A percentile compares a stretch with the other conserved stretches of the same genome.
These are phyloP conservation scores for Neurospora sp. DNA, from an alignment of 2,329 filamentous ascomycete genomes.

Conservation along the genomic window DNA sequence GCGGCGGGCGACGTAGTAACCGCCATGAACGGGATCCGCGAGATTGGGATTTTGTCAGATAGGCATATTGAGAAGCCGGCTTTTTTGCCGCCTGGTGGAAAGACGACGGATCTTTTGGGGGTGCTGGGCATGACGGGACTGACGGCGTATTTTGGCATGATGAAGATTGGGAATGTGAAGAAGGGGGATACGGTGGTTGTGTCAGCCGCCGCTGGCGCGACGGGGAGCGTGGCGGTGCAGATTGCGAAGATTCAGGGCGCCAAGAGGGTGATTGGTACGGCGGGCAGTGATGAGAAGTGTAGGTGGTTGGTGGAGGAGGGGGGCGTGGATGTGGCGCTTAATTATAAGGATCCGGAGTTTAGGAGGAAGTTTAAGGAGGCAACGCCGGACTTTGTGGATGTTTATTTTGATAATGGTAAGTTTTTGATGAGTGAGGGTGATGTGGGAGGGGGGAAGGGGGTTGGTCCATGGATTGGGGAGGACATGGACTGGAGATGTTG, in stretches of 20 bases:
- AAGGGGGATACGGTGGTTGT: conserved; percentile 58
- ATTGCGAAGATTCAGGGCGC: conserved; percentile 56
- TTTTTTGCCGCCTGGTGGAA: conserved; percentile 20
- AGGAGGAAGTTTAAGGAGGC: conserved; percentile 39
- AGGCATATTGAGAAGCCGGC: conserved; percentile 26
- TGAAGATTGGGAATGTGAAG: conserved; percentile 52
- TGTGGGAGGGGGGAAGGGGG: background rate
- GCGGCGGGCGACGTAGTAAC: conserved; percentile 41
- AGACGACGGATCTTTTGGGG: conserved; percentile 41
- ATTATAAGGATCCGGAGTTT: conserved; percentile 46
- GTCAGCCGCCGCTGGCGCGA: conserved; percentile 57
- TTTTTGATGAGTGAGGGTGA: background rate
- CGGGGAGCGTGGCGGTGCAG: conserved; percentile 56
- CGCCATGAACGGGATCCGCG: conserved; percentile 44
- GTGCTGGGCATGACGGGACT: conserved; percentile 49
- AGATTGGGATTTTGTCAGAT: conserved; percentile 42
- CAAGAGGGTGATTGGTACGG: conserved; percentile 40
- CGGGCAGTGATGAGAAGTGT: conserved; percentile 47
- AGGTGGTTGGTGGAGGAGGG: conserved; percentile 43
- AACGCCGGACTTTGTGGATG: conserved; percentile 49
- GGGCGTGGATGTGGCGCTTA: conserved; percentile 46
- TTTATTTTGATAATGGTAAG: conserved; percentile 58
- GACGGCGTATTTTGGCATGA: conserved; percentile 58
- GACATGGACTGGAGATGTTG: background rate
- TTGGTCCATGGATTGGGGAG: background rate